Evolutionary conservation across 139 green algal genomes (phyloP), one percentile per base, ranked within the genome.

Genomic region (Pedinophyceae sp.): DNA sequence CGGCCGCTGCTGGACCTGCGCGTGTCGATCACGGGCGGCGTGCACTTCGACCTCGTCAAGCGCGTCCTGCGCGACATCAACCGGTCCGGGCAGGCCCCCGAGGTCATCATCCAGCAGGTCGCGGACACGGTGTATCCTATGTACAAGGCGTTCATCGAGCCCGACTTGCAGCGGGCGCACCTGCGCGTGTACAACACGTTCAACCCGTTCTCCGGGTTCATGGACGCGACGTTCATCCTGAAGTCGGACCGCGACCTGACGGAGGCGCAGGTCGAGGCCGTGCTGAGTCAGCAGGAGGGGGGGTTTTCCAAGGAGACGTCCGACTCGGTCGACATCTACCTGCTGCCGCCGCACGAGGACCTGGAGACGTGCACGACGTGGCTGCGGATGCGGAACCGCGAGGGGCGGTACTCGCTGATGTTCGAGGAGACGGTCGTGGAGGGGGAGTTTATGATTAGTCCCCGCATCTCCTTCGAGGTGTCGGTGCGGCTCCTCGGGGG

Each of bases 1-100:
- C 50, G 67, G n/a, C 70, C 67, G 5, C 40, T 86, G 54, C 68
- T 93, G 59, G 86, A 96, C 70, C 64, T 96, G 60, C 68, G 82
- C 2, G 85, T 96, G 29, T 82, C 65, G 68, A 85, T 96, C 55
- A 78, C 66, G 15, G 82, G 89, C n/a, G 89, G 89, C 2, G 87
- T 97, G 46, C 89, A 96, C 71, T 94, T 96, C 66, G 89, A 96
- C 69, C 75, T 97, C 57, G 79, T 97, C 40, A 97, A 97, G 61
- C 79, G 89, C 2, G 89, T 97, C 39, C 74, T 97, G 68, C 66
- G 89, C 2, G 89, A 97, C 73, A 94, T 97, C 60, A 69, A 81
- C 50, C 67, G 89, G 16, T 88, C 70, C 2, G 89, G 82, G 1
- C 89, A 94, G 67, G 71, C 72, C 17, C 81, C 89, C 0, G 83